Evolutionary conservation across 2,329 filamentous ascomycete species (phyloP), one percentile per base, ranked within the genome.

Genomic region (Aspergillus tamarii): DNA sequence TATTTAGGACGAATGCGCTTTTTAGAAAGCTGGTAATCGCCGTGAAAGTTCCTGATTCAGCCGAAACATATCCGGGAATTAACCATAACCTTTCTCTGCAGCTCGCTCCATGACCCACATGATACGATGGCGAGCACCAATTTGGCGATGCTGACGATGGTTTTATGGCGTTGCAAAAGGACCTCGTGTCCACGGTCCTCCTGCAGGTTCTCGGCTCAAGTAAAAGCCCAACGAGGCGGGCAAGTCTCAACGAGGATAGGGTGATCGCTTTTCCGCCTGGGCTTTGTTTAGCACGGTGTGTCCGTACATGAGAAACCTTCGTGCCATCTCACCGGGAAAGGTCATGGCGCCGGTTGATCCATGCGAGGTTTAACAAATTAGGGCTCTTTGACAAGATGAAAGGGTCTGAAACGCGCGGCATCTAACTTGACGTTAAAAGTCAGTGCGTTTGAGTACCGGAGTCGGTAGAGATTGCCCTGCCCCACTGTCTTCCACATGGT

Each of bases 331-430:
- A 64, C 48, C 55, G 34, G 41, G 52, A 32, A 48, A 56, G 59
- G 55, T 58, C 58, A 54, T 61, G 60, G 66, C 57, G 59, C 52
- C 56, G 23, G 66, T 65, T 61, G 63, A 59, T 65, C 63, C 64
- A 68, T 52, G 46, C 62, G 59, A 63, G 36, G 28, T 21, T 64
- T 48, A 61, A 14, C 62, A 60, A 66, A 69, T 66, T 52, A 62
- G 62, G 50, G 39, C n/a, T 23, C n/a, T 30, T 52, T 36, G 41
- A 26, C 34, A 41, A 28, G 30, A 36, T 57, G 32, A 59, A 62
- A 61, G 41, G 50, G 50, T 88, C 63, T 59, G 46, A 61, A 63
- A 60, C 46, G 41, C 34, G 26, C 60, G 41, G 57, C 52, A 60
- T 55, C 46, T 65, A 57, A 63, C 57, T 59, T 58, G 57, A 58